Conservation (phyloP, 2,329 filamentous ascomycete genomes). For the Lasiodiplodia gonubiensis region DNA sequence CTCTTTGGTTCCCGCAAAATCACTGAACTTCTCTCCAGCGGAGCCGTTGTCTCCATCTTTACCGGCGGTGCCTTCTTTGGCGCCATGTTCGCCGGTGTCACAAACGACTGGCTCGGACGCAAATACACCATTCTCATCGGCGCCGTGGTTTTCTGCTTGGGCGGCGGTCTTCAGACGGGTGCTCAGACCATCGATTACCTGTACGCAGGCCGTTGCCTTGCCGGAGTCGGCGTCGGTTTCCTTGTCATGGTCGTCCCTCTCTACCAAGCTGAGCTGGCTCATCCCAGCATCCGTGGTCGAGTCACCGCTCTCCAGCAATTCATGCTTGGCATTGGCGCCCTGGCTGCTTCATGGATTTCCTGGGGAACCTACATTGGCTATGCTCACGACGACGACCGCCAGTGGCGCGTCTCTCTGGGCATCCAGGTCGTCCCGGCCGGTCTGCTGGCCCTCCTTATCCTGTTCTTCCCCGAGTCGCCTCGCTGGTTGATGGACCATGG, state of each 20-base stretch:
- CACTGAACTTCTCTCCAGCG: constrained; percentile 49
- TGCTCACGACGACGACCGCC: constrained; percentile 52
- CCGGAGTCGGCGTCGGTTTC: constrained; percentile 68
- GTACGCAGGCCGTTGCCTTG: constrained; percentile 72
- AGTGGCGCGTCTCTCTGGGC: constrained; percentile 70
- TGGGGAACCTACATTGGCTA: constrained; percentile 66
- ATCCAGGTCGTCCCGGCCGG: constrained; percentile 74
- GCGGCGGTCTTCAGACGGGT: constrained; percentile 74
- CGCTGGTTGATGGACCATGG: constrained; percentile 78
- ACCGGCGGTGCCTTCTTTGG: constrained; percentile 78
- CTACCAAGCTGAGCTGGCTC: constrained; percentile 80
- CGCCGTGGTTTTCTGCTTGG: constrained; percentile 72
- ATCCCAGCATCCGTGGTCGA: constrained; percentile 76
- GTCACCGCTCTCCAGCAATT: constrained; percentile 81
- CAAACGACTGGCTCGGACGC: constrained; percentile 70
- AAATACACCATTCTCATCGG: constrained; percentile 74
- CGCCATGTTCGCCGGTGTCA: constrained; percentile 66
- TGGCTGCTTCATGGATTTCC: constrained; percentile 75
- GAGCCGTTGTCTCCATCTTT: constrained; percentile 77
- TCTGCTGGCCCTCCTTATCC: constrained; percentile 68
- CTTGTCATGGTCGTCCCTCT: constrained; percentile 70
- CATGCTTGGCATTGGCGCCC: constrained; percentile 77
- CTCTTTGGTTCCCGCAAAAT: not conserved
- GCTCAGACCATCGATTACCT: constrained; percentile 66
- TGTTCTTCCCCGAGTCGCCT: constrained; percentile 71